Evolutionary conservation across 176 grass and related monocot genomes (phyloP).

Genomic region (Eleusine coracana): DNA sequence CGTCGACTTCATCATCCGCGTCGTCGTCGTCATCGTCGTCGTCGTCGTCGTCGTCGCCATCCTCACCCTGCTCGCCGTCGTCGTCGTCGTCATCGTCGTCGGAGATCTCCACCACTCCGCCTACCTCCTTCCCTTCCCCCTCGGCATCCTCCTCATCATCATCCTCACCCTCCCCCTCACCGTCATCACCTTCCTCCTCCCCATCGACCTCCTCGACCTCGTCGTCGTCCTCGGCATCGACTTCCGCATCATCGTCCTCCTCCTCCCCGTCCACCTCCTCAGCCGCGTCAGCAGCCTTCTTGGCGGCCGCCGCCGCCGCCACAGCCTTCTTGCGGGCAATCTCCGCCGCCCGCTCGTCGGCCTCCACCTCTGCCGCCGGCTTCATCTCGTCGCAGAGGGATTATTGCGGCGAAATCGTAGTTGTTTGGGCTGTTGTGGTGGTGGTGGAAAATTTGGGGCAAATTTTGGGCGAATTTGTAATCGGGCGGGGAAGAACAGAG

Average conservation of each 20-base stretch:
- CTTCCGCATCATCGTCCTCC: slow-evolving; percentile 12
- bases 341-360: slow-evolving; percentile 43
- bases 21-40: slow-evolving; percentile 29
- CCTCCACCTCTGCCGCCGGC: slow-evolving; percentile 43
- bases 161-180: background rate
- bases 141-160: slow-evolving; percentile 21
- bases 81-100: slow-evolving; percentile 37
- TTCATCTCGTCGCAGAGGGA: slow-evolving; percentile 40
- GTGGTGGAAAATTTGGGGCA: slow-evolving; percentile 11
- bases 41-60: background rate
- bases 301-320: slow-evolving; percentile 20
- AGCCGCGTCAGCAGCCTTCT: slow-evolving; percentile 13
- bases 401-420: slow-evolving; percentile 9
- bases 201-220: slow-evolving; percentile 25
- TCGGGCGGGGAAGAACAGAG: slow-evolving; percentile 40
- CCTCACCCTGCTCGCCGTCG: background rate
- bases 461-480: slow-evolving; percentile 67
- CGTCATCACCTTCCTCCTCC: background rate
- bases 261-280: slow-evolving; percentile 26
- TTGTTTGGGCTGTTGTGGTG: slow-evolving; percentile 11
- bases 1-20: slow-evolving; percentile 12
- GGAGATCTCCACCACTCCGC: slow-evolving; percentile 42
- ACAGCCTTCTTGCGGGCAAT: slow-evolving; percentile 43
- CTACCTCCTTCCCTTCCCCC: slow-evolving; percentile 8
- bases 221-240: slow-evolving; percentile 20